Conservation (phyloP, 2,329 filamentous ascomycete genomes). For the Colletotrichum sublineola region DNA sequence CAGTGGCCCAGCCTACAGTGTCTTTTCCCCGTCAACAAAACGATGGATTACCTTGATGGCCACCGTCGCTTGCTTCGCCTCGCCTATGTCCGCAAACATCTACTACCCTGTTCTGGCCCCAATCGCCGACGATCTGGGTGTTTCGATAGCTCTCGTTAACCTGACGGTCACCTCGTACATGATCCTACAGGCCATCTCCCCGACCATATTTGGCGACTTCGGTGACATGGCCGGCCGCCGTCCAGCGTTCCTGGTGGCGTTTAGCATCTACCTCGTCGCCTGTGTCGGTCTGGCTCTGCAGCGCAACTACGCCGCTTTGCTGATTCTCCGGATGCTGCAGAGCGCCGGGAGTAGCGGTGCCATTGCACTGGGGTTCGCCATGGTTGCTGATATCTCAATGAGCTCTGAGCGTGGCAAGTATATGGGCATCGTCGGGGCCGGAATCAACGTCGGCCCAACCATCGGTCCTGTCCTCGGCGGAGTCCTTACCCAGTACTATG, state of each 20-base stretch:
- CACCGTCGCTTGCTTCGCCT: constrained; percentile 66
- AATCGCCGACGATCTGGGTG: constrained; percentile 55
- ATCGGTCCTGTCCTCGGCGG: constrained; percentile 74
- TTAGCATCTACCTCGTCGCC: constrained; percentile 68
- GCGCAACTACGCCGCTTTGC: constrained; percentile 67
- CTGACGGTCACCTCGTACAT: constrained; percentile 71
- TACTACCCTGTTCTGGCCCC: constrained; percentile 61
- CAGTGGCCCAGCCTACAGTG: constrained; percentile 53
- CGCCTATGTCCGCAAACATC: constrained; percentile 72
- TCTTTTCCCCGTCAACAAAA: constrained; percentile 57
- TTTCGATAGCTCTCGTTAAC: constrained; percentile 59
- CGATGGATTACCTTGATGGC: constrained; percentile 68
- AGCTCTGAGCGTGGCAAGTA: constrained; percentile 79
- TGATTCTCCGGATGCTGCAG: constrained; percentile 73
- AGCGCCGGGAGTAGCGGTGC: constrained; percentile 76
- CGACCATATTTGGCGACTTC: constrained; percentile 72
- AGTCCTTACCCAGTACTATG: constrained; percentile 71
- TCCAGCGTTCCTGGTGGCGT: constrained; percentile 71
- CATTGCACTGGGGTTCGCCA: constrained; percentile 77
- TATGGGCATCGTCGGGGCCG: constrained; percentile 75
- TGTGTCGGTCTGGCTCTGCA: constrained; percentile 73
- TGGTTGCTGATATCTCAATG: constrained; percentile 79
- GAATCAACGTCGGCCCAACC: constrained; percentile 67
- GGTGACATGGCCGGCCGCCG: constrained; percentile 71
- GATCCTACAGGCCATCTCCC: constrained; percentile 74